These are phyloP conservation scores for Claviceps digitariae DNA, from an alignment of 2,329 filamentous ascomycete species.

Conservation along the genomic window DNA sequence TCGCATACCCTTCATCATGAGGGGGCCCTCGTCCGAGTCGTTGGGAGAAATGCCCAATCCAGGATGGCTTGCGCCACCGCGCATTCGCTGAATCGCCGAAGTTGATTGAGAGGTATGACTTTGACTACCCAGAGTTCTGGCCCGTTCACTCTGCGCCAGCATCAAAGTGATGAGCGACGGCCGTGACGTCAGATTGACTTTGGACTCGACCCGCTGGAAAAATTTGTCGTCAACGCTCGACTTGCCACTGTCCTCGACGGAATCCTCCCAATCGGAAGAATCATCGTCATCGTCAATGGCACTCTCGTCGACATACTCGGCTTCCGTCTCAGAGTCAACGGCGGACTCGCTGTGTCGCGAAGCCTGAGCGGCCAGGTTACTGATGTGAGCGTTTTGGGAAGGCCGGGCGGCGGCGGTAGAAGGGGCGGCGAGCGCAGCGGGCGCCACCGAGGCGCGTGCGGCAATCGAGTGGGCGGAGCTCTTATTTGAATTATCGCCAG, in stretches of 20 bases:
- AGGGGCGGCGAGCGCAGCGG: background rate
- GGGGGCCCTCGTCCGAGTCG: conserved; percentile 47
- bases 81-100: conserved; percentile 51
- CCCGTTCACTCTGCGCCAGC: conserved; percentile 65
- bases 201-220: conserved; percentile 86
- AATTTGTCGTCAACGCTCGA: conserved; percentile 71
- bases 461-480: conserved; percentile 30
- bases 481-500: conserved; percentile 63
- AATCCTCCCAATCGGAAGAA: conserved; percentile 48
- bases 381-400: conserved; percentile 52
- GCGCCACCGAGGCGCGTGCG: too few relatives aligned
- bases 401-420: conserved; percentile 13
- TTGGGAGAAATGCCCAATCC: conserved; percentile 37
- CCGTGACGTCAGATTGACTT: conserved; percentile 69
- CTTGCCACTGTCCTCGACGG: conserved; percentile 67
- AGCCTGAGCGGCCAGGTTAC: conserved; percentile 55
- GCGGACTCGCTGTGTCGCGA: conserved; percentile 36
- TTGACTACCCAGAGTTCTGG: conserved; percentile 43
- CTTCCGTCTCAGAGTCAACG: conserved; percentile 27
- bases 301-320: conserved; percentile 65
- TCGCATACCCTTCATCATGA: conserved; percentile 50
- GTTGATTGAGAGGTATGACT: conserved; percentile 54
- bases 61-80: conserved; percentile 32
- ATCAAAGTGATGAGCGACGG: conserved; percentile 82
- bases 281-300: conserved; percentile 65